Conservation (phyloP, 805 yeast species). For the Candida insectorum region DNA sequence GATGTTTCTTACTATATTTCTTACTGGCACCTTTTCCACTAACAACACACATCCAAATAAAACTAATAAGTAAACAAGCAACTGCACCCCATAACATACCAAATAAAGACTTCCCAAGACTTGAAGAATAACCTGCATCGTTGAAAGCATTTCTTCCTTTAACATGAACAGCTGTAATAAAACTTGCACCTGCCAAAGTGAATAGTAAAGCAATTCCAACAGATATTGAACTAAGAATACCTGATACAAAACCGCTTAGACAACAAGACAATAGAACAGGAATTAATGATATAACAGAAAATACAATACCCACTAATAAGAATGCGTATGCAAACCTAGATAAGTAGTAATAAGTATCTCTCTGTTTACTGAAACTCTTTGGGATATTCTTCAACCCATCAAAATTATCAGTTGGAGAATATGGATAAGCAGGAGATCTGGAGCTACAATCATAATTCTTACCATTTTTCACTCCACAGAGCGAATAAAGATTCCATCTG, state of each 20-base stretch:
- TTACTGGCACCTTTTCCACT: constrained; percentile 11
- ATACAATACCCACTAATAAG: constrained; percentile 56
- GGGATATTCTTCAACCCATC: constrained; percentile 39
- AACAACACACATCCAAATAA: constrained; percentile 12
- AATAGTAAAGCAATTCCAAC: constrained; percentile 36
- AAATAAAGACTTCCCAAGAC: constrained; percentile 47
- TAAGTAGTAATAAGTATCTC: constrained; percentile 59
- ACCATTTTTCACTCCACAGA: constrained; percentile 20
- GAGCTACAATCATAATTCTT: constrained; percentile 17
- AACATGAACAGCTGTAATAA: constrained; percentile 54
- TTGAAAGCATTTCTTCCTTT: constrained; percentile 50
- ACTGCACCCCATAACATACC: constrained; percentile 57
- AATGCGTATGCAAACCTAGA: constrained; percentile 65
- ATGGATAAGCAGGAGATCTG: constrained; percentile 26
- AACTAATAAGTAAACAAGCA: constrained; percentile 12
- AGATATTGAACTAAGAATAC: constrained; percentile 10
- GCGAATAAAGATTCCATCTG: constrained; percentile 27
- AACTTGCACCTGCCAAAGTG: constrained; percentile 41
- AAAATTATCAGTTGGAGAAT: constrained; percentile 28
- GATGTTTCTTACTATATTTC: constrained; percentile 3
- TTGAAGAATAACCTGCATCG: constrained; percentile 38
- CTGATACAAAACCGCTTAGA: constrained; percentile 9
- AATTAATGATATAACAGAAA: constrained; percentile 50
- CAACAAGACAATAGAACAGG: constrained; percentile 21
- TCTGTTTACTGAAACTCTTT: constrained; percentile 39